A percentile compares a stretch with the other conserved stretches of the same genome.
Evolutionary conservation across 2,329 filamentous ascomycete genomes (phyloP).

Genomic region (Diaporthe nobilis): DNA sequence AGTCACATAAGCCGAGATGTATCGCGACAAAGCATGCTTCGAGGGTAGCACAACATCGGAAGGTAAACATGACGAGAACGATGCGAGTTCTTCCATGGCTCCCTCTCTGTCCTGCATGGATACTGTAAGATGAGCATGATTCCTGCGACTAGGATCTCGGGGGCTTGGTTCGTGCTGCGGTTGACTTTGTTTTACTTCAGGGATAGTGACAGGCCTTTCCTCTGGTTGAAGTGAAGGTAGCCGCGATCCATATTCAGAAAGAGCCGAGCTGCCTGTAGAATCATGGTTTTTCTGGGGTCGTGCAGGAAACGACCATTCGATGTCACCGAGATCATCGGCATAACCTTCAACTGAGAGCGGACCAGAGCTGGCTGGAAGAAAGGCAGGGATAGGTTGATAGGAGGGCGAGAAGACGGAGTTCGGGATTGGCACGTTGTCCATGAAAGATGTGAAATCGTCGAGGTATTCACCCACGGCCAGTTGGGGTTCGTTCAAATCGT

Average conservation of each 20-base stretch:
- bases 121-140: neutral
- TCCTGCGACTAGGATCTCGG: neutral
- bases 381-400: slow-evolving; percentile 1
- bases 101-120: neutral
- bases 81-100: neutral
- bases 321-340: neutral
- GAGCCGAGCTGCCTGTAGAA: neutral
- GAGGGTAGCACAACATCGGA: neutral
- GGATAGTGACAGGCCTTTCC: neutral
- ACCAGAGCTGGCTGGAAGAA: neutral
- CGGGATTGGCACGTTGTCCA: neutral
- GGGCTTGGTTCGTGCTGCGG: neutral
- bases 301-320: neutral
- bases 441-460: slow-evolving; percentile 6
- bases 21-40: slow-evolving; percentile 11
- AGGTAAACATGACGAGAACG: neutral
- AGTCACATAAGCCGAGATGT: neutral
- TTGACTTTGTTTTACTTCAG: neutral
- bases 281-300: neutral
- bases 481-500: neutral
- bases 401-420: slow-evolving; percentile 7
- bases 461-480: neutral
- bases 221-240: slow-evolving; percentile 2
- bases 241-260: slow-evolving; percentile 7
- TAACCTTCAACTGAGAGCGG: neutral